Evolutionary conservation across 2,329 filamentous ascomycete species (phyloP).

Genomic region (Fusarium oligoseptatum): DNA sequence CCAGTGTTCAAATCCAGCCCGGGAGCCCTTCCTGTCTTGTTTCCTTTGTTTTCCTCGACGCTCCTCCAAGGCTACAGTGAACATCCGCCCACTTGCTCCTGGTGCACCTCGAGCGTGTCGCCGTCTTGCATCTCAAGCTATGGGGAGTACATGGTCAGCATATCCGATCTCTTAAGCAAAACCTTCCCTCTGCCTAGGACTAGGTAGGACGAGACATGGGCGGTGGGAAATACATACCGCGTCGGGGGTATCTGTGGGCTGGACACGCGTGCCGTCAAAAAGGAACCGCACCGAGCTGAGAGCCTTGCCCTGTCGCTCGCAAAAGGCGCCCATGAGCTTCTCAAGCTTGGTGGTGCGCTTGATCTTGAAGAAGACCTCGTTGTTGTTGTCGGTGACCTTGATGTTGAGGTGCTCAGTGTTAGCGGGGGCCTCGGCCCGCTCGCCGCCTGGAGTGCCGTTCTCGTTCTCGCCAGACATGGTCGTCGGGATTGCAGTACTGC

Average conservation of each 20-base stretch:
- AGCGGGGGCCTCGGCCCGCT: conserved; percentile 59
- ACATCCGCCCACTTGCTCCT: conserved; percentile 92
- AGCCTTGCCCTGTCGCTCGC: conserved; percentile 93
- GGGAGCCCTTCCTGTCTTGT: conserved; percentile 20
- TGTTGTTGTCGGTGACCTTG: conserved; percentile 99
- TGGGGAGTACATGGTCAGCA: conserved; percentile 22
- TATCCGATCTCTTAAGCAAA: background rate
- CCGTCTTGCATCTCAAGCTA: conserved; percentile 98
- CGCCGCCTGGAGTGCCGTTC: conserved; percentile 64
- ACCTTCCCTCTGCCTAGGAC: background rate
- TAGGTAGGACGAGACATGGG: background rate
- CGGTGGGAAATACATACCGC: conserved; percentile 72
- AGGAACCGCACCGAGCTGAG: conserved; percentile 89
- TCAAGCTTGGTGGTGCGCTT: conserved; percentile 96
- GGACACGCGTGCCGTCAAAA: conserved; percentile 94
- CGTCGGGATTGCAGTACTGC: conserved; percentile 29
- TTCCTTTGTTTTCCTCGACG: background rate
- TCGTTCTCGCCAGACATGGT: conserved; percentile 63
- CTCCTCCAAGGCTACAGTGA: conserved; percentile 14
- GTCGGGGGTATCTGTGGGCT: conserved; percentile 90
- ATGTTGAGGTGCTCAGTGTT: conserved; percentile 93
- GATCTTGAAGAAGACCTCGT: conserved; percentile 99
- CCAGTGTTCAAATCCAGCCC: conserved; percentile 33
- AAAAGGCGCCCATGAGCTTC: conserved; percentile 99
- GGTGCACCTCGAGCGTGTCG: conserved; percentile 96